Evolutionary conservation across 176 grass and related monocot species (phyloP).

Genomic region (Zoysia japonica): DNA sequence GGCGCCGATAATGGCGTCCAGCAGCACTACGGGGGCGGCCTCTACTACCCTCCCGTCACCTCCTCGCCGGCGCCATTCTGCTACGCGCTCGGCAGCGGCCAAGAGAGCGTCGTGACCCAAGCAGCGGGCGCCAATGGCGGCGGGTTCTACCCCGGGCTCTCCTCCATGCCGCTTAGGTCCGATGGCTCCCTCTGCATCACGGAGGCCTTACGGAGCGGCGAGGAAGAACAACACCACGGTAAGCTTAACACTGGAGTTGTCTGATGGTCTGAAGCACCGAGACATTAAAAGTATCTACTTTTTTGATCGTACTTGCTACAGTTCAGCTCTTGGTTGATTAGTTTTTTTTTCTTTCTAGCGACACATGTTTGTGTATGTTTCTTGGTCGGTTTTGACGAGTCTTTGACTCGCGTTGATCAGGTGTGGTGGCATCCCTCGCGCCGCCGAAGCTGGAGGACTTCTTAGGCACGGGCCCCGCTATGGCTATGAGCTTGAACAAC

Average conservation of each 20-base stretch:
- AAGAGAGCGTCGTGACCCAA: constrained; percentile 3
- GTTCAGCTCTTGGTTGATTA: constrained; percentile 17
- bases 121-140: constrained; percentile 14
- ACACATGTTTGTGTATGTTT: constrained; percentile 27
- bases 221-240: constrained; percentile 60
- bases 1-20: constrained; percentile 25
- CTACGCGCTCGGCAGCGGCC: constrained; percentile 41
- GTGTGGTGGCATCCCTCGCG: constrained; percentile 64
- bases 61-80: constrained; percentile 43
- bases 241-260: not conserved
- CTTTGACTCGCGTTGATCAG: constrained; percentile 35
- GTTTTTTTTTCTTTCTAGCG: not conserved
- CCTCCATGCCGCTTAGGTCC: constrained; percentile 80
- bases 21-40: constrained; percentile 26
- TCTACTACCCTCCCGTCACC: constrained; percentile 51
- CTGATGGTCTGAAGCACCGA: not conserved
- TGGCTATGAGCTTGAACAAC: constrained; percentile 77
- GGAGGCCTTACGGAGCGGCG: constrained; percentile 65
- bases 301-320: constrained; percentile 49
- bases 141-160: constrained; percentile 66
- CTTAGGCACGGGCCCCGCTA: constrained; percentile 73
- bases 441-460: constrained; percentile 96
- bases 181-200: constrained; percentile 85
- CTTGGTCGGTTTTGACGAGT: constrained; percentile 14
- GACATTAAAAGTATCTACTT: not conserved